Base-by-base conservation (phyloP, 257 asterid genomes). In the Primulina tabacum region DNA sequence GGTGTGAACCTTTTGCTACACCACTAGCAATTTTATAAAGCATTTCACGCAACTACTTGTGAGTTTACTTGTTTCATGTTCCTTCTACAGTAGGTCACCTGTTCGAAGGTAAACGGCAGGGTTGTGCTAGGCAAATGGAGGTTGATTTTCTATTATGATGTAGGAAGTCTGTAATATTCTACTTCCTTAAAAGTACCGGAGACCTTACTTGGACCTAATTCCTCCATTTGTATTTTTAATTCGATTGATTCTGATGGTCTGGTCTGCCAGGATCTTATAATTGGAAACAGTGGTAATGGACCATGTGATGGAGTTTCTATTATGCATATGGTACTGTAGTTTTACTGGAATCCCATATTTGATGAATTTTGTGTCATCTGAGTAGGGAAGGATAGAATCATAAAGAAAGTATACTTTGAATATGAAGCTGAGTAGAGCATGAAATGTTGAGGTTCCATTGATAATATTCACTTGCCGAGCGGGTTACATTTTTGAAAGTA, bases 51-150 rank as follows among this genome's bases (percentile, higher is more conserved):
- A 24, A 21, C 28, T 18, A 72, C 35, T 73, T 34, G 55, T 60
- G 34, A 40, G 5, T 18, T 62, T 14, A n/a, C 40, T 18, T 70
- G 9, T 62, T 37, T 16, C 40, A 8, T 73, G 40, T 64, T 76
- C 29, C 57, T 34, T 38, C 65, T 57, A 5, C 79, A 84, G 92
- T 78, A 82, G 86, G 85, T 88, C 87, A 3, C 90, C 89, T 4
- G 69, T 77, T 28, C 75, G 86, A 81, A 83, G 86, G 80, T 80
- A 77, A 65, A 79, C 86, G 76, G 68, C 75, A 71, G 58, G 34
- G 55, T 21, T 57, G 53, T 14, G 57, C 57, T 50, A 17, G 8
- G 58, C 17, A 67, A 43, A 29, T 8, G 1, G 77, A 34, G 59
- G 57, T 55, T 1, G 33, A 17, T 59, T 50, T 62, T 59, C 10